Evolutionary conservation across 1,284 basidiomycete species (phyloP), one percentile per base, ranked within the genome.

Genomic region (Waitea zeae): DNA sequence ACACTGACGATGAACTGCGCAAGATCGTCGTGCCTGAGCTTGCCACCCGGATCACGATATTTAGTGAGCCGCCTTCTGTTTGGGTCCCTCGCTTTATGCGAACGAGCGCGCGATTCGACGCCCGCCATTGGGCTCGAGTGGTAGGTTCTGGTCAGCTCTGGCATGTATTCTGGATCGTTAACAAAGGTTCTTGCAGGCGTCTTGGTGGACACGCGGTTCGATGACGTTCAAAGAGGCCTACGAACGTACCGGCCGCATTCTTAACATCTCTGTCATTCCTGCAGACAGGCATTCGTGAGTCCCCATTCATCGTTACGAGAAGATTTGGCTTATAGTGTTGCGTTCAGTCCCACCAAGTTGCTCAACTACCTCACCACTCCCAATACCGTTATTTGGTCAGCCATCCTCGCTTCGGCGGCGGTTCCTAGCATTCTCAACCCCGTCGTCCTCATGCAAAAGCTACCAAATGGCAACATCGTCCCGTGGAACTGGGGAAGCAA

Each of bases 141-240:
- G 86, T 84, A 33, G 32, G 48, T 45, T 38, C 24, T 34, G 12
- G 29, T 9, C 5, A 20, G 12, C 15, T 29, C 15, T 15, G 33
- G n/a, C 28, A 26, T 15, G 11, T 31, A 29, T 29, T 31, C 3
- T 24, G 20, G 20, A 14, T 17, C 20, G 15, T 38, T 36, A 12
- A 35, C 31, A 62, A 59, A 64, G n/a, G n/a, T n/a, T n/a, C n/a
- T n/a, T n/a, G 54, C 47, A 70, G 66, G 54, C 67, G 2, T 62
- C 74, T 31, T 98, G 88, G 59, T 97, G 96, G 54, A 97, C 90
- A 4, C 68, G 77, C 41, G 95, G 95, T 3, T 90, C 83, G 1
- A 72, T 88, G 67, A 98, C 93, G 0, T 99, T 99, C 60, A 73
- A 75, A 36, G 95, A 99, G 51, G 93, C 93, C 1, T 97, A 93